phyloP scores from a whole-genome alignment of 257 asterid species.

The Apocynum venetum region DNA sequence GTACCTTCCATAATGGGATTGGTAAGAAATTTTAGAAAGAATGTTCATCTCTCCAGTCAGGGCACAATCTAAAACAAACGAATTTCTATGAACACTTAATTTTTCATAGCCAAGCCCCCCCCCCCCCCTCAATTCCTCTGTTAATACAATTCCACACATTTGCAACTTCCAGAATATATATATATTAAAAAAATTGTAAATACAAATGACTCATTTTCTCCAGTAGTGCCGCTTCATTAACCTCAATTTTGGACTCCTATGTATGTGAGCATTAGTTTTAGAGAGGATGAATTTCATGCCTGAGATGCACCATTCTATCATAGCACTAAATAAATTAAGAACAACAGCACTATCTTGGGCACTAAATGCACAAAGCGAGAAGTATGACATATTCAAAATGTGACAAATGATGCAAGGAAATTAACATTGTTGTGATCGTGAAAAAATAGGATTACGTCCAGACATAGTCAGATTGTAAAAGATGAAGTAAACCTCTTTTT shows the following conservation, averaged over 20 bases:
- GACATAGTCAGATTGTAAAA: neutral
- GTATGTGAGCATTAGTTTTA: neutral
- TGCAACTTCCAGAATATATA: neutral
- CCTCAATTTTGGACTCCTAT: neutral
- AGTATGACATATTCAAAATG: neutral
- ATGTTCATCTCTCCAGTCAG: neutral
- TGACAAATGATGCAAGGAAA: neutral
- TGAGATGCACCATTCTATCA: neutral
- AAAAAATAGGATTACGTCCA: neutral
- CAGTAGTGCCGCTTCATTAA: neutral
- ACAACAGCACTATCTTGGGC: neutral
- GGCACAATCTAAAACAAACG: neutral
- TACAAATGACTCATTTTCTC: neutral
- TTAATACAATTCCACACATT: neutral
- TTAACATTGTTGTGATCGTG: neutral
- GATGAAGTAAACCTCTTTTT: constrained; percentile 35
- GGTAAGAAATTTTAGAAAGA: neutral
- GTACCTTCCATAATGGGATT: neutral
- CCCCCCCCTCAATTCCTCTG: neutral
- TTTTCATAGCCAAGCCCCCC: neutral
- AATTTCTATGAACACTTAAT: no score
- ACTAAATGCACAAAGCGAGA: neutral
- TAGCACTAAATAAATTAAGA: neutral
- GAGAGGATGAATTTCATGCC: neutral
- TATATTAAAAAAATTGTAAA: neutral